Conservation (phyloP, 139 green algal genomes). For the Monoraphidium neglectum region DNA sequence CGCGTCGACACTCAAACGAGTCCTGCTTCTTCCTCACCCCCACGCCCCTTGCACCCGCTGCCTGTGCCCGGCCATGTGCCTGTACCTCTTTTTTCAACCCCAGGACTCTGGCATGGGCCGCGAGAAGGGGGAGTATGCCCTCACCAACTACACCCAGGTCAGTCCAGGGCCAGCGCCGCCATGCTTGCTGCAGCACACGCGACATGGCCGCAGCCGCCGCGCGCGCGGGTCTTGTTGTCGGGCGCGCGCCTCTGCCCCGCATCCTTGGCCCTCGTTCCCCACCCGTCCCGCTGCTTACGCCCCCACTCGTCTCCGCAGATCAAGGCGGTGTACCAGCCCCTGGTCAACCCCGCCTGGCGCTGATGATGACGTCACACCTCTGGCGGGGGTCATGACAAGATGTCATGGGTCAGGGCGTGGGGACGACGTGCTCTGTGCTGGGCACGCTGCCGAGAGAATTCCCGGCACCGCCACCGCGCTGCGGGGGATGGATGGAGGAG, state of each 20-base stretch:
- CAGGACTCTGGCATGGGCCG: constrained; percentile 65
- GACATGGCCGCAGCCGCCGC: not conserved
- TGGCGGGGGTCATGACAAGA: no score
- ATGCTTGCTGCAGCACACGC: not conserved
- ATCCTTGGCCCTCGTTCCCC: not conserved
- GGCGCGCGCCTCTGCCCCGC: not conserved
- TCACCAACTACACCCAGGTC: constrained; percentile 72
- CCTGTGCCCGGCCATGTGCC: no score
- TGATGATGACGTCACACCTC: no score
- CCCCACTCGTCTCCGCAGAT: constrained; percentile 28
- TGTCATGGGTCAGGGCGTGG: no score
- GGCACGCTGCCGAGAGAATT: no score
- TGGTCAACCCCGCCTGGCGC: constrained; percentile 42
- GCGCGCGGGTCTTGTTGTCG: not conserved
- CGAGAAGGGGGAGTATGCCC: constrained; percentile 69
- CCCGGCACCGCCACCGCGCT: no score
- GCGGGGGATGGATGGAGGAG: no score
- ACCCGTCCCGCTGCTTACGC: not conserved
- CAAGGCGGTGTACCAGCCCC: constrained; percentile 52
- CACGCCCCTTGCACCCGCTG: no score
- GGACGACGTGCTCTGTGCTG: no score
- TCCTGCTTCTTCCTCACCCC: no score
- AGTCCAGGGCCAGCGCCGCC: not conserved
- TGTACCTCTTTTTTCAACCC: no score
- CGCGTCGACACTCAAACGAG: no score